Evolutionary conservation across 2,329 filamentous ascomycete species (phyloP).

Genomic region (Chrysosporium keratinophilum): DNA sequence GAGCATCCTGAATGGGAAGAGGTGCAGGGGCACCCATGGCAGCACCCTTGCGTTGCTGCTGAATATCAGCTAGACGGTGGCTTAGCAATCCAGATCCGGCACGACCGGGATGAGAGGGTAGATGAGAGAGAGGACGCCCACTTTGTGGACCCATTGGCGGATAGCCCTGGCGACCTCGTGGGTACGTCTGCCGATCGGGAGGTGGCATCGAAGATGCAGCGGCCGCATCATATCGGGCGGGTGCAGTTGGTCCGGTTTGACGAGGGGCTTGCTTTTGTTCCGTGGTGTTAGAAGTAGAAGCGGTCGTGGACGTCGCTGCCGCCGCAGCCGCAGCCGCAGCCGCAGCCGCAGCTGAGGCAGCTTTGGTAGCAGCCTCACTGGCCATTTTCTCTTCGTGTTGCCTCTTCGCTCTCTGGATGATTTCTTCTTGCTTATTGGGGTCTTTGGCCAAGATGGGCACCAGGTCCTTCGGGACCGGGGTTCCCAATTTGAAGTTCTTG

Average conservation of each 20-base stretch:
- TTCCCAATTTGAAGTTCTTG: slow-evolving; percentile 83
- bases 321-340: slow-evolving; percentile 10
- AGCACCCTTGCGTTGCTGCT: slow-evolving; percentile 43
- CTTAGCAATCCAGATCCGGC: slow-evolving; percentile 39
- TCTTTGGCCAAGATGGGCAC: slow-evolving; percentile 96
- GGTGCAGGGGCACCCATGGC: slow-evolving; percentile 38
- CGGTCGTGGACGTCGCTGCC: slow-evolving; percentile 11
- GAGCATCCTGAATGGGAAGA: slow-evolving; percentile 54
- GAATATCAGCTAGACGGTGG: slow-evolving; percentile 43
- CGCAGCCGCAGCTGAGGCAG: slow-evolving; percentile 11
- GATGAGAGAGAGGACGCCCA: slow-evolving; percentile 33
- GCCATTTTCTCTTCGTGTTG: slow-evolving; percentile 53
- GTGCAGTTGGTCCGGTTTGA: slow-evolving; percentile 31
- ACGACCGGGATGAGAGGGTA: slow-evolving; percentile 35
- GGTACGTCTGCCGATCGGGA: slow-evolving; percentile 40
- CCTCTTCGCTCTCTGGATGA: slow-evolving; percentile 75
- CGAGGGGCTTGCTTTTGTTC: slow-evolving; percentile 23
- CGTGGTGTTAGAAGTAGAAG: slow-evolving; percentile 20
- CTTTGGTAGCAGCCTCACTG: slow-evolving; percentile 32
- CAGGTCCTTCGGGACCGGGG: slow-evolving; percentile 80
- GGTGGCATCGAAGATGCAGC: slow-evolving; percentile 22
- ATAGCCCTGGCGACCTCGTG: slow-evolving; percentile 39
- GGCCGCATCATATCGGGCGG: slow-evolving; percentile 39
- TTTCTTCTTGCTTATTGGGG: slow-evolving; percentile 84
- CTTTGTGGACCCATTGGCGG: slow-evolving; percentile 40